A percentile compares a stretch with the other conserved stretches of the same genome.
Conservation (phyloP, 495 filamentous ascomycete genomes). For the Tuber calosporum region DNA sequence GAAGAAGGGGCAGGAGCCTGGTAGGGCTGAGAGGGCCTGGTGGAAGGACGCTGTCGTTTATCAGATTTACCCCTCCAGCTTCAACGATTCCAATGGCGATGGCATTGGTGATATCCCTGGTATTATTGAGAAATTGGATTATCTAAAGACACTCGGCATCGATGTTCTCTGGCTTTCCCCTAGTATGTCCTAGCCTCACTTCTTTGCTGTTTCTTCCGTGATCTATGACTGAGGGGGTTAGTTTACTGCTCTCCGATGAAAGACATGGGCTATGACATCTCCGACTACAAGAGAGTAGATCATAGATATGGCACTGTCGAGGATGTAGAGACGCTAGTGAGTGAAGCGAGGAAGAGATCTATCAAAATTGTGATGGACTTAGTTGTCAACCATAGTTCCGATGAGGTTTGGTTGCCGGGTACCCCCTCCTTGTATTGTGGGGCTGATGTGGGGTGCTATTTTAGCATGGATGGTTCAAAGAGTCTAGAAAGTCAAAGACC, state of each 20-base stretch:
- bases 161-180: conserved; percentile 66
- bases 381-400: conserved; percentile 74
- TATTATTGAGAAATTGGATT: conserved; percentile 58
- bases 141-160: conserved; percentile 57
- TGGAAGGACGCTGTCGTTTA: conserved; percentile 49
- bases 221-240: conserved; percentile 25
- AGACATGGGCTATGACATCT: conserved; percentile 63
- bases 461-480: conserved; percentile 65
- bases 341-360: conserved; percentile 50
- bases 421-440: background rate
- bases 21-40: conserved; percentile 23
- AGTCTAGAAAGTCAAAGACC: conserved; percentile 55
- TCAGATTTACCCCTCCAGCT: conserved; percentile 63
- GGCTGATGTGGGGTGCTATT: background rate
- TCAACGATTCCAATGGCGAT: conserved; percentile 60
- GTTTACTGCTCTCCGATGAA: conserved; percentile 59
- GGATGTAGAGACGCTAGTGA: conserved; percentile 59
- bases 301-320: conserved; percentile 55
- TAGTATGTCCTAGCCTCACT: conserved; percentile 14
- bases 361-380: conserved; percentile 70
- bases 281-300: conserved; percentile 59
- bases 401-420: conserved; percentile 42
- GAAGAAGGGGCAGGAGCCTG: background rate
- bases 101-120: conserved; percentile 63
- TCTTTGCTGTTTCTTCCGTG: background rate